Base-by-base conservation (phyloP, 108 stramenopile species). In the Hondaea fermentalgiana region DNA sequence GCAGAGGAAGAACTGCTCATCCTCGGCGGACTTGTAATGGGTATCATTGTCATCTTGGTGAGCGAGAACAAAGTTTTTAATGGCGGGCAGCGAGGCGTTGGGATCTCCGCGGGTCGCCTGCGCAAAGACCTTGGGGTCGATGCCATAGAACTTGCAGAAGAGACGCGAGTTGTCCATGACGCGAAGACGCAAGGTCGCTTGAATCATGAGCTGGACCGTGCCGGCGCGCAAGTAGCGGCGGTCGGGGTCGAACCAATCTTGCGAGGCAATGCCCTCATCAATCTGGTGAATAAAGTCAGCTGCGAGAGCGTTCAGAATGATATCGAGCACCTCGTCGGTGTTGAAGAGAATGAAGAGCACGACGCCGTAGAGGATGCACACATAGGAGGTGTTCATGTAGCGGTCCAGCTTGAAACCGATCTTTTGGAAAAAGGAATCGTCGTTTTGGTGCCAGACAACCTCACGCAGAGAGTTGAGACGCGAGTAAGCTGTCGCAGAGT, bases 371-470 rank as follows among this genome's bases (percentile, higher is more conserved):
- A 93, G 87, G 51, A 90, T 43, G 25, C 69, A 90, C 29, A 88
- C 72, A 58, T 91, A 93, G 3, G 92, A 91, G 12, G 92, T 92
- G 76, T 92, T 93, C 91, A 93, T 91, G 72, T 92, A 93, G 21
- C 91, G 87, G 49, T 90, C 90, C 10, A 59, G 5, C 57, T 88
- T 87, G 60, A 58, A 93, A 5, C 93, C 93, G 35, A 93, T 44
- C 71, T 90, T 91, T 57, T 93, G 93, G 5, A 57, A 44, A 17
- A 93, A 87, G 57, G 64, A 72, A 87, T 92, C 93, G 35, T 93
- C 91, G 4, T 90, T 91, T 10, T 90, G 88, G 60, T 91, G 58
- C 93, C 93, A 93, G 1, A 92, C 83, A n/a, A 60, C 87, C 64
- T 87, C 69, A 47, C 93, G 89, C 55, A 93, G 64, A 45, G 88